Percentiles rank a stretch among this genome's conserved stretches.
phyloP scores from a whole-genome alignment of 441 rosid species.

The Raphanus hybrid region DNA sequence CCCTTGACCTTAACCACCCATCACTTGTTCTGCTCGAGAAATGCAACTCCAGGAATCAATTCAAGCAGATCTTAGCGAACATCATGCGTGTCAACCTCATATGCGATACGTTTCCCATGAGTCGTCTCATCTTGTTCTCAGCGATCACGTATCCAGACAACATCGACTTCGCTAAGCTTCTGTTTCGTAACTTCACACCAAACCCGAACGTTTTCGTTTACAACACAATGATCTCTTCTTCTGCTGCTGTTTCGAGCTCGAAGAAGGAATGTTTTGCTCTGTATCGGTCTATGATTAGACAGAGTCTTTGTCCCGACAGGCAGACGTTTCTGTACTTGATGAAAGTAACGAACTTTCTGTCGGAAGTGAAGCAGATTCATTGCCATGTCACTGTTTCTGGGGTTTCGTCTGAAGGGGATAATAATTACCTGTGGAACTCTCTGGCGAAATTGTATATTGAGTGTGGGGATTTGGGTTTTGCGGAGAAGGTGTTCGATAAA shows the following conservation, averaged over 20 bases:
- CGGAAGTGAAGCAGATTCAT: slow-evolving; percentile 58
- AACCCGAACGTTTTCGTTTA: slow-evolving; percentile 54
- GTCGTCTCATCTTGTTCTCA: slow-evolving; percentile 58
- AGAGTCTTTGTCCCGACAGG: slow-evolving; percentile 50
- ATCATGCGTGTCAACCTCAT: slow-evolving; percentile 56
- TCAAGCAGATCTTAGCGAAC: slow-evolving; percentile 59
- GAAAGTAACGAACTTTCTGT: slow-evolving; percentile 36
- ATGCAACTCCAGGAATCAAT: slow-evolving; percentile 49
- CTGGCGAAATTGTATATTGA: slow-evolving; percentile 47
- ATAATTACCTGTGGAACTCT: slow-evolving; percentile 44
- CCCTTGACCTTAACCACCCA: slow-evolving; percentile 54
- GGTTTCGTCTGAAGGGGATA: slow-evolving; percentile 32
- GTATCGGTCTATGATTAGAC: slow-evolving; percentile 52
- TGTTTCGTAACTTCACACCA: slow-evolving; percentile 54
- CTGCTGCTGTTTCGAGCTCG: slow-evolving; percentile 40
- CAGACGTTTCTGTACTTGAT: slow-evolving; percentile 52
- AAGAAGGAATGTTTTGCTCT: slow-evolving; percentile 37
- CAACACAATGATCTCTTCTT: slow-evolving; percentile 54
- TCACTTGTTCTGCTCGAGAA: slow-evolving; percentile 57
- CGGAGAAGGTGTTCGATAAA: slow-evolving; percentile 45
- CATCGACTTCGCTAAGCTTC: slow-evolving; percentile 49
- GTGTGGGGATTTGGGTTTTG: slow-evolving; percentile 44
- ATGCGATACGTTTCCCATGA: slow-evolving; percentile 62
- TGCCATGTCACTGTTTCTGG: slow-evolving; percentile 54
- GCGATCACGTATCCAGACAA: slow-evolving; percentile 58